Evolutionary conservation across 805 yeast species (phyloP).

Genomic region (Clavispora santaluciae): DNA sequence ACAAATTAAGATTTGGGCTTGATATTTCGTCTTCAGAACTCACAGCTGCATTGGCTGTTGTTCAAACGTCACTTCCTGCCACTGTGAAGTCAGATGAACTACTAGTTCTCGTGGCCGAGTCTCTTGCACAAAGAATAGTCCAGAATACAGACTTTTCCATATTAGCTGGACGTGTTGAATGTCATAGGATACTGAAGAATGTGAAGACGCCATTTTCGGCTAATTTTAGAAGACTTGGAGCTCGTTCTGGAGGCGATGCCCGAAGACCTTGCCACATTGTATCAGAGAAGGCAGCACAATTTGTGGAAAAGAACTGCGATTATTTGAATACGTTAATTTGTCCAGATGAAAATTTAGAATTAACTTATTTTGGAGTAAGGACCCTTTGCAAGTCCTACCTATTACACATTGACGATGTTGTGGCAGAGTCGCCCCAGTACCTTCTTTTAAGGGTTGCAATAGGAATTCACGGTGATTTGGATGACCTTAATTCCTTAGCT

Average conservation of each 20-base stretch:
- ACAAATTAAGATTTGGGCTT: not conserved
- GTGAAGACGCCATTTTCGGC: constrained; percentile 21
- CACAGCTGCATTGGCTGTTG: not conserved
- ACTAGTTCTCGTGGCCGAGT: constrained; percentile 27
- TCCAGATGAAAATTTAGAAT: constrained; percentile 69
- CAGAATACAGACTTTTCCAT: constrained; percentile 32
- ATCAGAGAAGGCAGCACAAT: constrained; percentile 57
- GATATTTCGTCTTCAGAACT: not conserved
- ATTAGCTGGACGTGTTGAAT: constrained; percentile 36
- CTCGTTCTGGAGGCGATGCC: constrained; percentile 8
- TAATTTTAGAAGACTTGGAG: constrained; percentile 17
- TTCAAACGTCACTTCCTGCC: constrained; percentile 7
- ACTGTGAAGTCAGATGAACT: constrained; percentile 17
- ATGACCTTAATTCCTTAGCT: constrained; percentile 31
- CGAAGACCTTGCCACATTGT: constrained; percentile 49
- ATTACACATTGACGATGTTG: constrained; percentile 43
- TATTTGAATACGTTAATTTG: constrained; percentile 70
- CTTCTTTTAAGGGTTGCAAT: constrained; percentile 86
- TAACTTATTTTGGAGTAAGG: constrained; percentile 85
- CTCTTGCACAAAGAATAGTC: constrained; percentile 28
- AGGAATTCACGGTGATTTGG: constrained; percentile 76
- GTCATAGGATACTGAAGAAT: constrained; percentile 21
- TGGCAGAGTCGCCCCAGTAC: constrained; percentile 91
- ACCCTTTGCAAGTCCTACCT: constrained; percentile 88
- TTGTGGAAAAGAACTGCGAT: constrained; percentile 60